Evolutionary conservation across 2,329 filamentous ascomycete species (phyloP).

Genomic region (Pochonia chlamydosporia): DNA sequence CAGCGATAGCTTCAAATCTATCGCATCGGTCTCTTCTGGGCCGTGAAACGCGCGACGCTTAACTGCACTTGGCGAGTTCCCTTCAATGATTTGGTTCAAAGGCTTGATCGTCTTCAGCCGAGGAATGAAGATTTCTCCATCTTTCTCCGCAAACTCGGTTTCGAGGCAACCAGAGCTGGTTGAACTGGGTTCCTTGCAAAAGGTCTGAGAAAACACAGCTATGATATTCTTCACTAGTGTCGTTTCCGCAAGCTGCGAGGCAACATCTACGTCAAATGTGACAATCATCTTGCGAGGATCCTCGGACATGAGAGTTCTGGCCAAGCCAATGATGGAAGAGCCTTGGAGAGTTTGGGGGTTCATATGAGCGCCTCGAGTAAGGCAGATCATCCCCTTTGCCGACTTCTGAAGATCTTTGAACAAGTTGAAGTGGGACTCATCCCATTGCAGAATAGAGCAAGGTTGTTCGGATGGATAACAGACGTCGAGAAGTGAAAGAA

Average conservation of each 20-base stretch:
- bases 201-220: conserved; percentile 18
- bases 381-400: conserved; percentile 39
- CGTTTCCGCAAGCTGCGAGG: conserved; percentile 14
- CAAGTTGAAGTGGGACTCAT: conserved; percentile 28
- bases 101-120: conserved; percentile 33
- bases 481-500: conserved; percentile 44
- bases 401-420: conserved; percentile 33
- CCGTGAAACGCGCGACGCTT: conserved; percentile 15
- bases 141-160: conserved; percentile 36
- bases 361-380: conserved; percentile 37
- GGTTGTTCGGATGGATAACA: conserved; percentile 13
- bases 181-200: conserved; percentile 11
- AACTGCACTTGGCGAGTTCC: conserved; percentile 3
- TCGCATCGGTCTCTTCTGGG: conserved; percentile 3
- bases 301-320: conserved; percentile 44
- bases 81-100: conserved; percentile 42
- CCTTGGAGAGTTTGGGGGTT: conserved; percentile 26
- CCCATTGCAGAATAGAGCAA: conserved; percentile 32
- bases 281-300: conserved; percentile 36
- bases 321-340: conserved; percentile 38
- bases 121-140: conserved; percentile 35
- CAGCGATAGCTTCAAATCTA: conserved; percentile 18
- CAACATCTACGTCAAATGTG: conserved; percentile 33
- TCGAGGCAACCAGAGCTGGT: conserved; percentile 22
- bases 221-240: conserved; percentile 16